These are phyloP conservation scores for Dictyostelium citrinum DNA, from an alignment of 78 protist genomes.

Conservation along the genomic window DNA sequence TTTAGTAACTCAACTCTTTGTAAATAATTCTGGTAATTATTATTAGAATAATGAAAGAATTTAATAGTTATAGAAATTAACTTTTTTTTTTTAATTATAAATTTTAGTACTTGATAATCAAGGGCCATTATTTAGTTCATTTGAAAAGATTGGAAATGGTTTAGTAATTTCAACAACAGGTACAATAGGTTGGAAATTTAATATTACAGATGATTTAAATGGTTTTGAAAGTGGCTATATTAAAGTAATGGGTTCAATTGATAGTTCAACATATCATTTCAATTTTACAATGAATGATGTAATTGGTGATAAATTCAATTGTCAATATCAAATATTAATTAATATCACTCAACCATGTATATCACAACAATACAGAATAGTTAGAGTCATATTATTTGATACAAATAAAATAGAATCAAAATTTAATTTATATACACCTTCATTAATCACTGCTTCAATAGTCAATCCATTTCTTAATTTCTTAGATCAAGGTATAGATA, in stretches of 20 bases:
- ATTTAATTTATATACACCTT: not conserved
- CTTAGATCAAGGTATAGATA: not conserved
- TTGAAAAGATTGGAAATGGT: not conserved
- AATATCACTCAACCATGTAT: not conserved
- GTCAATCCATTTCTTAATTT: not conserved
- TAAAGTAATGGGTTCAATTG: not conserved
- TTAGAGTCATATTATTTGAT: not conserved
- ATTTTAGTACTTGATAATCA: not conserved
- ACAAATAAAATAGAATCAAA: not conserved
- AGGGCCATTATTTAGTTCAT: not conserved
- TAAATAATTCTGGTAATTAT: not conserved
- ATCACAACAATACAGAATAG: not conserved
- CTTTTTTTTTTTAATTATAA: not conserved
- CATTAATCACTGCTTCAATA: not conserved
- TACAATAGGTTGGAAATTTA: not conserved
- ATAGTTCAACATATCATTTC: not conserved
- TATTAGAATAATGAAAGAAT: too few species aligned
- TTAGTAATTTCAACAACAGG: not conserved
- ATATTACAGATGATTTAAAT: not conserved
- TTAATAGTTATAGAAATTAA: not conserved
- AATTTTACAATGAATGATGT: not conserved
- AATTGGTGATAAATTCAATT: not conserved
- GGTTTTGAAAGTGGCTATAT: conserved; percentile 6
- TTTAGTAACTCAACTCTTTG: not conserved
- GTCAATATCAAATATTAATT: not conserved